These are phyloP conservation scores for Metschnikowia vanudenii DNA, from an alignment of 805 yeast genomes.

Conservation along the genomic window DNA sequence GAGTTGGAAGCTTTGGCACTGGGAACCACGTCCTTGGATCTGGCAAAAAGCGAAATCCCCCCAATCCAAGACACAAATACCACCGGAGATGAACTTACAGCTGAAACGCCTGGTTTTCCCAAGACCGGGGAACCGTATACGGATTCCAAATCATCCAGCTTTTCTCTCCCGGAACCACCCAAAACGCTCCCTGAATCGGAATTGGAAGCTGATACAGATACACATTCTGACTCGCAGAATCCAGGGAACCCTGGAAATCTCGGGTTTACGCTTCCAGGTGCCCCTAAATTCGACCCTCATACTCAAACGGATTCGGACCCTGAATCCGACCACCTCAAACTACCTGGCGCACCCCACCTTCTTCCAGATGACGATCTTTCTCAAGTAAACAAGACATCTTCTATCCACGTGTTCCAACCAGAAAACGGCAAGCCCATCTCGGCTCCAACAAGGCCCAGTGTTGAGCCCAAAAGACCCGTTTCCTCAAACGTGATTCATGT, in stretches of 20 bases:
- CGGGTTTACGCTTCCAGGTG: constrained; percentile 33
- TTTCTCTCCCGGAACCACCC: background rate
- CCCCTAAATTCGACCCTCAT: constrained; percentile 34
- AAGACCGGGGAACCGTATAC: too few relatives aligned
- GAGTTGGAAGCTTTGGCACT: constrained; percentile 23
- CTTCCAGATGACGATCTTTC: constrained; percentile 40
- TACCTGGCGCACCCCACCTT: constrained; percentile 45
- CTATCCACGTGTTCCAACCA: constrained; percentile 38
- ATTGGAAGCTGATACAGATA: background rate
- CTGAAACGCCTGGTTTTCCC: too few relatives aligned
- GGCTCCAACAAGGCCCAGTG: background rate
- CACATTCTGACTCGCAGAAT: background rate
- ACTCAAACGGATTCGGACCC: constrained; percentile 22
- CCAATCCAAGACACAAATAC: too few relatives aligned
- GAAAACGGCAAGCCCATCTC: background rate
- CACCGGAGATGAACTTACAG: too few relatives aligned
- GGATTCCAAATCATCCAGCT: too few relatives aligned
- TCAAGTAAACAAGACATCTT: constrained; percentile 36
- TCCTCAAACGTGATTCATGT: constrained; percentile 10
- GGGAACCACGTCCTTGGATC: background rate
- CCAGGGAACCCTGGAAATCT: background rate
- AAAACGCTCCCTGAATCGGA: background rate
- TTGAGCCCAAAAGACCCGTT: background rate
- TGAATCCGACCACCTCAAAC: constrained; percentile 23
- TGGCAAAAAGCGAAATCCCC: background rate